These are phyloP conservation scores for Leccinellum rugosiceps DNA, from an alignment of 768 basidiomycete genomes.

Conservation along the genomic window DNA sequence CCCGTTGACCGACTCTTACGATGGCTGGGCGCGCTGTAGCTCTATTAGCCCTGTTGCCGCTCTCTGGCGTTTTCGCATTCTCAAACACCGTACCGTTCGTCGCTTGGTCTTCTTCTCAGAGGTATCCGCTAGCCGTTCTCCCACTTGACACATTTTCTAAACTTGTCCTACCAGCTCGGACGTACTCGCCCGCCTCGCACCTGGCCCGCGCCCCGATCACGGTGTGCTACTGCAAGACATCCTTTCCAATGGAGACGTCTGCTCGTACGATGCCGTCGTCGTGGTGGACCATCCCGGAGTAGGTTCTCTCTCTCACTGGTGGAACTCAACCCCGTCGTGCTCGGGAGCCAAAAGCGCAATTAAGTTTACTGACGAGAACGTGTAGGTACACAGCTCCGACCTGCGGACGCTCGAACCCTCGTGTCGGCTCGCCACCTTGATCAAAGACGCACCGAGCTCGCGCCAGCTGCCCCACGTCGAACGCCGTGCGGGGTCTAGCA, in stretches of 20 bases:
- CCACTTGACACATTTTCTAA: not conserved
- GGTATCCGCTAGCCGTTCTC: conserved; percentile 37
- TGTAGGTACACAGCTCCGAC: conserved; percentile 59
- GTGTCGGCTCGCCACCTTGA: conserved; percentile 44
- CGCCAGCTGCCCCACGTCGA: conserved; percentile 63
- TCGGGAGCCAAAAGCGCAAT: not conserved
- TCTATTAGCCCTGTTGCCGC: conserved; percentile 42
- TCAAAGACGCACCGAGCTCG: conserved; percentile 50
- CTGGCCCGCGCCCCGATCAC: conserved; percentile 28
- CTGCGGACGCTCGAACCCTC: conserved; percentile 55
- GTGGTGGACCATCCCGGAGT: conserved; percentile 74
- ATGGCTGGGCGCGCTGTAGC: conserved; percentile 46
- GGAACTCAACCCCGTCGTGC: not conserved
- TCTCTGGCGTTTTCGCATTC: conserved; percentile 47
- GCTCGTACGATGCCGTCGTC: conserved; percentile 63
- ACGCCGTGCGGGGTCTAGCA: conserved; percentile 11
- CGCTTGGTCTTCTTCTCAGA: conserved; percentile 70
- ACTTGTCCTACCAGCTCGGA: conserved; percentile 47
- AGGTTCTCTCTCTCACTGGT: conserved; percentile 28
- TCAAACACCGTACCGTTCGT: conserved; percentile 62
- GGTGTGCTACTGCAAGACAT: conserved; percentile 44
- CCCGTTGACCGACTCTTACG: conserved; percentile 5
- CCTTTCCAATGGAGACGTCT: conserved; percentile 45
- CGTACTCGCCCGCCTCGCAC: conserved; percentile 42
- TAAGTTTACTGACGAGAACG: not conserved